These are phyloP conservation scores for Catunica adiposa DNA, from an alignment of 2,329 filamentous ascomycete species.

Conservation along the genomic window DNA sequence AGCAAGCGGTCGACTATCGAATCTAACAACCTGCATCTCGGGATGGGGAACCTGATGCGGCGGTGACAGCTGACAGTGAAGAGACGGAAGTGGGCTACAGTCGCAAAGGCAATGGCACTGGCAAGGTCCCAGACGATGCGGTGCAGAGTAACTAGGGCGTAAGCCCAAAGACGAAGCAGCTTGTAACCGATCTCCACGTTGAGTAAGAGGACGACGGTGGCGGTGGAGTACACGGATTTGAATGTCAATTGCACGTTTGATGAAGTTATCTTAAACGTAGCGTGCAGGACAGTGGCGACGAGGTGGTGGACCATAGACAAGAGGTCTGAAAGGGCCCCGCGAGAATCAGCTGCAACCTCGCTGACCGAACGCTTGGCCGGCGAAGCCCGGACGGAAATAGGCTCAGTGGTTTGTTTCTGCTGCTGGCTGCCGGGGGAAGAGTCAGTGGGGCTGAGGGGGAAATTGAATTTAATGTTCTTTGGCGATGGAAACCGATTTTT, in stretches of 20 bases:
- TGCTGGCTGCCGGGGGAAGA: not conserved
- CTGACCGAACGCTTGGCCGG: not conserved
- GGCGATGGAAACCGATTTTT: not conserved
- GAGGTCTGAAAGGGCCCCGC: slow-evolving; percentile 8
- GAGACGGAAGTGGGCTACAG: slow-evolving; percentile 9
- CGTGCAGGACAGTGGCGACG: slow-evolving; percentile 7
- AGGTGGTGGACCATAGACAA: slow-evolving; percentile 10
- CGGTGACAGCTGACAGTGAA: not conserved
- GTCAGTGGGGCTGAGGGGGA: not conserved
- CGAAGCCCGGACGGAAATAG: not conserved
- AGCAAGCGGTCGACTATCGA: slow-evolving; percentile 11
- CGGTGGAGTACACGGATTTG: slow-evolving; percentile 10
- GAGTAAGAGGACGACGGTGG: slow-evolving; percentile 11
- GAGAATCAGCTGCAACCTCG: slow-evolving; percentile 10
- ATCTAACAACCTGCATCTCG: slow-evolving; percentile 10
- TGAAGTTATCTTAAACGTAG: slow-evolving; percentile 14
- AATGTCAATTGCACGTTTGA: slow-evolving; percentile 13
- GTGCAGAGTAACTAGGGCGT: slow-evolving; percentile 12
- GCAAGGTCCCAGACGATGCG: slow-evolving; percentile 12
- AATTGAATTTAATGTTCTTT: not conserved
- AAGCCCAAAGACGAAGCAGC: slow-evolving; percentile 12
- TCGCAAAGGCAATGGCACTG: slow-evolving; percentile 5
- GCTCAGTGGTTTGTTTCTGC: not conserved
- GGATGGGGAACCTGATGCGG: not conserved
- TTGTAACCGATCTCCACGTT: slow-evolving; percentile 14